phyloP scores from a whole-genome alignment of 1,139 yeast genomes.

The Kodamaea ohmeri region DNA sequence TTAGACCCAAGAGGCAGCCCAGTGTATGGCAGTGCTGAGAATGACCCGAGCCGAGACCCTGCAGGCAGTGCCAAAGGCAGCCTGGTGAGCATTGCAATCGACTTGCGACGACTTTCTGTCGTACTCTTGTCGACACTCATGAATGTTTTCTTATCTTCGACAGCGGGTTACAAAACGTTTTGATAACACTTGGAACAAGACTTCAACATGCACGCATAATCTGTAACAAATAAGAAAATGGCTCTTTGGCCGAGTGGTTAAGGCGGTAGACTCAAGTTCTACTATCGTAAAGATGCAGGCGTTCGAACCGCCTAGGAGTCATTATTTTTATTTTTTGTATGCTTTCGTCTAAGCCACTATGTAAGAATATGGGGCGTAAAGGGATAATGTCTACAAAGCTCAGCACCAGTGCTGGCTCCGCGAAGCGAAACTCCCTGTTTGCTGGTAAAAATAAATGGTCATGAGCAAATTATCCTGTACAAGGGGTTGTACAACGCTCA shows the following conservation, averaged over 20 bases:
- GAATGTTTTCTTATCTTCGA: neutral
- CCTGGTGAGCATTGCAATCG: slow-evolving; percentile 17
- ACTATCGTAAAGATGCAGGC: slow-evolving; percentile 8
- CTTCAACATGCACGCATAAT: too few species aligned
- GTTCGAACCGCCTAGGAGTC: slow-evolving; percentile 8
- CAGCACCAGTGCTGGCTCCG: too few species aligned
- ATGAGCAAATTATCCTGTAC: too few species aligned
- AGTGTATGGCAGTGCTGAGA: slow-evolving; percentile 9
- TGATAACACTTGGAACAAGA: too few species aligned
- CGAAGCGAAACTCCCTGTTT: too few species aligned
- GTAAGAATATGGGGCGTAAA: too few species aligned
- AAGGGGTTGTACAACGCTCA: too few species aligned
- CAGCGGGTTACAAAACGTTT: neutral
- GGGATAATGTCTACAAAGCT: too few species aligned
- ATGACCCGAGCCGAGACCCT: slow-evolving; percentile 9
- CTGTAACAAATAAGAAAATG: neutral
- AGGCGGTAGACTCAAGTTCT: slow-evolving; percentile 8
- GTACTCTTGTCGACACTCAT: neutral
- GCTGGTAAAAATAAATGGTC: too few species aligned
- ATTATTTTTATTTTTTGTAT: slow-evolving; percentile 4
- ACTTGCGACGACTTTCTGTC: slow-evolving; percentile 9
- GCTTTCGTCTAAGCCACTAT: too few species aligned
- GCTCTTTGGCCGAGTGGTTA: slow-evolving; percentile 8
- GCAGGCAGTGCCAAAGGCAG: slow-evolving; percentile 13
- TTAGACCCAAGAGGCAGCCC: slow-evolving; percentile 7